Evolutionary conservation across 2,329 filamentous ascomycete species (phyloP).

Genomic region (Talaromyces verruculosus): DNA sequence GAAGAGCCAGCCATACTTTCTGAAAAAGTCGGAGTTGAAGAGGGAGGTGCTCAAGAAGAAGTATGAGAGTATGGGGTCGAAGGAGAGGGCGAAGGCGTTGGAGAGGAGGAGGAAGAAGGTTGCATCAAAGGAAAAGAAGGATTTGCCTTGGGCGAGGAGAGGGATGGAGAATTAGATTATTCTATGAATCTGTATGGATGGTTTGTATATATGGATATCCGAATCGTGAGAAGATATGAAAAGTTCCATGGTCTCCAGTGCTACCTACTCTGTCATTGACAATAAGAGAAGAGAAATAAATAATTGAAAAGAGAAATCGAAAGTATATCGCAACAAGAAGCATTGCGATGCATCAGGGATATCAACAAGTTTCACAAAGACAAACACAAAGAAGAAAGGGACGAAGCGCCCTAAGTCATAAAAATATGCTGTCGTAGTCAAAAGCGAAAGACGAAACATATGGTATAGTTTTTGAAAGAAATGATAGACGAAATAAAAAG

Average conservation of each 20-base stretch:
- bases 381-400: conserved; percentile 14
- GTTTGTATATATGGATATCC: background rate
- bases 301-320: background rate
- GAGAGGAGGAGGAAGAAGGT: conserved; percentile 89
- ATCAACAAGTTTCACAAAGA: conserved; percentile 19
- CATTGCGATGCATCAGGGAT: conserved; percentile 17
- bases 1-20: conserved; percentile 73
- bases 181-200: background rate
- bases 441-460: background rate
- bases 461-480: conserved; percentile 13
- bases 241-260: conserved; percentile 7
- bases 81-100: conserved; percentile 79
- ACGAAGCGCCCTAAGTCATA: conserved; percentile 15
- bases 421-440: background rate
- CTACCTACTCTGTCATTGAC: conserved; percentile 20
- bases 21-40: conserved; percentile 92
- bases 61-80: conserved; percentile 79
- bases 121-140: conserved; percentile 78
- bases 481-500: conserved; percentile 1
- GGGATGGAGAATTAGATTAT: conserved; percentile 9
- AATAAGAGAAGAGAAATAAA: conserved; percentile 6
- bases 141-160: conserved; percentile 61
- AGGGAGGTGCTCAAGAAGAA: conserved; percentile 76
- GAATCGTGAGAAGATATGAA: conserved; percentile 2
- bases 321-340: conserved; percentile 23